Conservation (phyloP, 192 early-diverging fungal genomes). For the Backusella tarrabulga region DNA sequence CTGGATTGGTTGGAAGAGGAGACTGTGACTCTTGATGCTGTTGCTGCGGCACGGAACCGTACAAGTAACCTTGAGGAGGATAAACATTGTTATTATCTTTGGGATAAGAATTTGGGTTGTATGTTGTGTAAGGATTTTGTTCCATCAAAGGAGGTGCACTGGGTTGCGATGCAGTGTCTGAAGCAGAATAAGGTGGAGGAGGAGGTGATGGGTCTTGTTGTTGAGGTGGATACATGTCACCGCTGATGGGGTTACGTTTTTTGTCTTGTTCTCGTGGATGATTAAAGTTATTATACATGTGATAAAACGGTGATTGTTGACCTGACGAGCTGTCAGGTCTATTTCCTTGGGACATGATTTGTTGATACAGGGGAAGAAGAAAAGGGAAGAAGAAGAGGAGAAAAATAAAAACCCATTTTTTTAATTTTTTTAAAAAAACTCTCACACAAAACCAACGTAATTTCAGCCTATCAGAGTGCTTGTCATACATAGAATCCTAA, state of each 20-base stretch:
- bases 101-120: neutral
- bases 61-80: neutral
- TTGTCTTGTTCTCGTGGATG: neutral
- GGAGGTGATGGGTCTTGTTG: neutral
- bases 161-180: neutral
- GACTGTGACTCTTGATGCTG: neutral
- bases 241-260: neutral
- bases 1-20: neutral
- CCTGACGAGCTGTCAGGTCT: neutral
- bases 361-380: neutral
- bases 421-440: neutral
- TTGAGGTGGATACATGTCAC: neutral
- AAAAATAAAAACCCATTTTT: neutral
- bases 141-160: conserved; percentile 13
- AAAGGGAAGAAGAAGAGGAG: neutral
- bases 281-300: conserved; percentile 1
- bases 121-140: neutral
- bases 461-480: neutral
- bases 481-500: neutral
- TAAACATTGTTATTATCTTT: neutral
- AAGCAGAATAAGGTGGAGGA: neutral
- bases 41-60: neutral
- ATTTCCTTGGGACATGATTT: neutral
- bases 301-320: neutral
- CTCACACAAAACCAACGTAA: neutral